Conservation (phyloP, 2,329 filamentous ascomycete genomes). For the Fusarium buxicola region DNA sequence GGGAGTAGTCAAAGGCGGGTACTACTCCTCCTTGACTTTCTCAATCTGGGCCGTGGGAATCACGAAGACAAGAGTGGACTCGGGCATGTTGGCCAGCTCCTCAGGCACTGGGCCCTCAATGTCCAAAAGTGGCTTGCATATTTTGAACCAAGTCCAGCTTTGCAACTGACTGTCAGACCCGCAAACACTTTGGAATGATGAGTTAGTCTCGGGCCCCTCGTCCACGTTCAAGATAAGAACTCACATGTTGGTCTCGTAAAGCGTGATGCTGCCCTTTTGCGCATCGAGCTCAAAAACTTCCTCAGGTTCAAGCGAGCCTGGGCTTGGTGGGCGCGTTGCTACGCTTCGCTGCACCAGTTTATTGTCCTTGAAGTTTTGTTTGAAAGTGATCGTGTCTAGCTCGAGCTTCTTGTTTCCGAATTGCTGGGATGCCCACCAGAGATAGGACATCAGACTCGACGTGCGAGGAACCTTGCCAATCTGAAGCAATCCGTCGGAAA, state of each 20-base stretch:
- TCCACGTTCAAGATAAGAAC: background rate
- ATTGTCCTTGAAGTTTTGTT: slow-evolving; percentile 6
- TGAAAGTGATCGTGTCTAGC: slow-evolving; percentile 39
- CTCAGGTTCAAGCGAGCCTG: background rate
- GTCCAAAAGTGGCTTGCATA: slow-evolving; percentile 34
- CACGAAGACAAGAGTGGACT: slow-evolving; percentile 34
- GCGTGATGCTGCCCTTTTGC: slow-evolving; percentile 26
- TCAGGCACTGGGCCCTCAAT: slow-evolving; percentile 6
- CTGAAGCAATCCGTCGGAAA: background rate
- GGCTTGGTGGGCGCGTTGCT: background rate
- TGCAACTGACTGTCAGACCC: slow-evolving; percentile 1
- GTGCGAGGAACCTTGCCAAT: background rate
- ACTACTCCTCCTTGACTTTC: slow-evolving; percentile 39
- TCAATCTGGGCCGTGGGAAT: slow-evolving; percentile 34
- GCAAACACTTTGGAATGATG: background rate
- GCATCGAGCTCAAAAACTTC: slow-evolving; percentile 12
- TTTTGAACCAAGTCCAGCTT: slow-evolving; percentile 43
- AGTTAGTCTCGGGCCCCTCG: slow-evolving; percentile 2
- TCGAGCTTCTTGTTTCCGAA: slow-evolving; percentile 42
- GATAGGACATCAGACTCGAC: slow-evolving; percentile 18
- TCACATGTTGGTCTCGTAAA: slow-evolving; percentile 41
- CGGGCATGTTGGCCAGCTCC: slow-evolving; percentile 15
- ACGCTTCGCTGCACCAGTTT: background rate
- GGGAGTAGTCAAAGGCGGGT: slow-evolving; percentile 21
- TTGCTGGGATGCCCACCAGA: slow-evolving; percentile 30